Evolutionary conservation across 768 basidiomycete genomes (phyloP).

Genomic region (Leccinum broughii): DNA sequence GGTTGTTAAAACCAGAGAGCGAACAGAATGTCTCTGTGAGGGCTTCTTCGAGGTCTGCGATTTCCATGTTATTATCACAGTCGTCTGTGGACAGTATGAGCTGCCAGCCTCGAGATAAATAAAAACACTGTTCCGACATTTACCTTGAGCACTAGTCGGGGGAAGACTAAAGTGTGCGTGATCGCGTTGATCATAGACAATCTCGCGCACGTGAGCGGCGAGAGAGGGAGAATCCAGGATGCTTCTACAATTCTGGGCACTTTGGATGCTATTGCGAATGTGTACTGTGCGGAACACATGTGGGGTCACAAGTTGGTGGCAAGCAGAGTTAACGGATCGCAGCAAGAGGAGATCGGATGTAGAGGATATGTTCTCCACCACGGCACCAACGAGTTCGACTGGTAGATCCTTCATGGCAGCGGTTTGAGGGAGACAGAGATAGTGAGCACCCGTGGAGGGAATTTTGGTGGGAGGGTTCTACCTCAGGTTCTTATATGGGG

Average conservation of each 20-base stretch:
- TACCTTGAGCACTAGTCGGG: conserved; percentile 16
- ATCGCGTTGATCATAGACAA: conserved; percentile 33
- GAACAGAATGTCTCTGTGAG: neutral
- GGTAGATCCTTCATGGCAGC: conserved; percentile 27
- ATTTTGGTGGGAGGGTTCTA: too few species aligned
- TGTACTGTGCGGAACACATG: conserved; percentile 22
- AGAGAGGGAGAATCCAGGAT: conserved; percentile 26
- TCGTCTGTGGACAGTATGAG: neutral
- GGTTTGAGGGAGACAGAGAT: neutral
- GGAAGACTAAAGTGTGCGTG: conserved; percentile 25
- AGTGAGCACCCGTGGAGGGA: too few species aligned
- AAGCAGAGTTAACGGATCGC: conserved; percentile 26
- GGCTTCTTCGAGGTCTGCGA: neutral
- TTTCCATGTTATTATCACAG: neutral
- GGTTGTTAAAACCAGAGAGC: neutral
- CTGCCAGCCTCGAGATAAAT: too few species aligned
- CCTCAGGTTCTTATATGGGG: too few species aligned
- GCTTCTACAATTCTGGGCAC: conserved; percentile 25
- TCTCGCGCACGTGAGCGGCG: conserved; percentile 24
- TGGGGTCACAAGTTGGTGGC: conserved; percentile 28
- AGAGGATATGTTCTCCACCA: conserved; percentile 26
- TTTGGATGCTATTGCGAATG: conserved; percentile 27
- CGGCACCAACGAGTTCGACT: conserved; percentile 27
- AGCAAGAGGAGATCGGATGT: conserved; percentile 20
- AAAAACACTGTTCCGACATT: too few species aligned